Percentiles rank a stretch among this genome's conserved stretches.
Conservation (phyloP, 768 basidiomycete species). For the Hericium erinaceus region DNA sequence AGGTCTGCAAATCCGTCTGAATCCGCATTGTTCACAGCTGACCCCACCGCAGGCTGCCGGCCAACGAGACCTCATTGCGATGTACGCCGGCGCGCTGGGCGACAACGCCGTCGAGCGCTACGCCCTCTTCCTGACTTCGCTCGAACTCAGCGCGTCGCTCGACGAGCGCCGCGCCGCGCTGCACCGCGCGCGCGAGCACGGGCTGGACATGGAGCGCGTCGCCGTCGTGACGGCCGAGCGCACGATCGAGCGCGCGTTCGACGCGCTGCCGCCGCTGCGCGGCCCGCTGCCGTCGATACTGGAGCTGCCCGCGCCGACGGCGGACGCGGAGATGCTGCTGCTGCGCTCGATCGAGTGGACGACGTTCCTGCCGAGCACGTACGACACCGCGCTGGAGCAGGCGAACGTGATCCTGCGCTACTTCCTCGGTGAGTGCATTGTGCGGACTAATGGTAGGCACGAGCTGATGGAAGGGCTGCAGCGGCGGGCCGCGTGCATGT, state of each 20-base stretch:
- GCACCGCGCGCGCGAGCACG: slow-evolving; percentile 71
- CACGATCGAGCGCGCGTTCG: slow-evolving; percentile 63
- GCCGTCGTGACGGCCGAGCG: slow-evolving; percentile 73
- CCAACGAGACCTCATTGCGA: slow-evolving; percentile 78
- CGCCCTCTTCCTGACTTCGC: slow-evolving; percentile 77
- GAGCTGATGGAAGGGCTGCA: slow-evolving; percentile 19
- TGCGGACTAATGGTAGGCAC: background rate
- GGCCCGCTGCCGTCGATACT: slow-evolving; percentile 5
- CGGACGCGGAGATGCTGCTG: slow-evolving; percentile 52
- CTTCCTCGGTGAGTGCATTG: slow-evolving; percentile 61
- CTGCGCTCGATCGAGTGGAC: slow-evolving; percentile 94
- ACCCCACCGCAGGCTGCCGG: slow-evolving; percentile 49
- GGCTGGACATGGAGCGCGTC: slow-evolving; percentile 73
- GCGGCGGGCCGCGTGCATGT: slow-evolving; percentile 68
- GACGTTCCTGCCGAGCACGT: slow-evolving; percentile 64
- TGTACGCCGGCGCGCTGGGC: slow-evolving; percentile 87
- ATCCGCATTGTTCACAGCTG: background rate
- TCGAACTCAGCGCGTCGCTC: slow-evolving; percentile 54
- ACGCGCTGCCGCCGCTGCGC: slow-evolving; percentile 21
- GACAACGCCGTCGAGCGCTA: slow-evolving; percentile 90
- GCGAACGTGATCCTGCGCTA: slow-evolving; percentile 84
- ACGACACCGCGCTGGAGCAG: slow-evolving; percentile 71
- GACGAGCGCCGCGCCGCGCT: slow-evolving; percentile 63
- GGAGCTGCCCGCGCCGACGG: slow-evolving; percentile 23
- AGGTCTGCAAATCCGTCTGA: slow-evolving; percentile 37